phyloP scores from a whole-genome alignment of 2,329 filamentous ascomycete genomes.

The Fusarium sp. region DNA sequence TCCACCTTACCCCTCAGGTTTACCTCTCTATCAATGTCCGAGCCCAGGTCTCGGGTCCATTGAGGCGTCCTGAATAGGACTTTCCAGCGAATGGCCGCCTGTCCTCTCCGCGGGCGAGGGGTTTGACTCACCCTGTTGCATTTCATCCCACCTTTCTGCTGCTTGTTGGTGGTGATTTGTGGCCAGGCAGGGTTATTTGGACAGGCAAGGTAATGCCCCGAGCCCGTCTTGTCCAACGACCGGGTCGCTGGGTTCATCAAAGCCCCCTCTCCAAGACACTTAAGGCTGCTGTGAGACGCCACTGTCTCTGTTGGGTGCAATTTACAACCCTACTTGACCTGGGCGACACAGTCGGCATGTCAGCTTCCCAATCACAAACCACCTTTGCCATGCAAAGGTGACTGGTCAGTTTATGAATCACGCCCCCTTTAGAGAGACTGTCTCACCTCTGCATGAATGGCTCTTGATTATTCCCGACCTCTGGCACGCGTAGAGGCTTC shows the following conservation, averaged over 20 bases:
- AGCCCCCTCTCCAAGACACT: conserved; percentile 23
- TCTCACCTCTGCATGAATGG: conserved; percentile 16
- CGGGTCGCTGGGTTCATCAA: conserved; percentile 29
- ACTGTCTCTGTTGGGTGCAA: conserved; percentile 7
- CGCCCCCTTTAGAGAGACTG: conserved; percentile 1
- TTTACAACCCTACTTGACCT: not conserved
- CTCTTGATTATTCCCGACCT: conserved; percentile 15
- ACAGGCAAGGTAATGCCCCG: not conserved
- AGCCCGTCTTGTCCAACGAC: conserved; percentile 12
- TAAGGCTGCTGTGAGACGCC: conserved; percentile 4
- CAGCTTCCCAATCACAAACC: not conserved
- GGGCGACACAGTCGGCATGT: conserved; percentile 4
- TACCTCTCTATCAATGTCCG: conserved; percentile 14
- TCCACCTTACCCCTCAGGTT: not conserved
- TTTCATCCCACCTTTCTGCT: not conserved
- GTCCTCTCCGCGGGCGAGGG: not conserved
- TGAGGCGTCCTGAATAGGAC: conserved; percentile 5
- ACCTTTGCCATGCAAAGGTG: conserved; percentile 20
- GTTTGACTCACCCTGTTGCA: conserved; percentile 3
- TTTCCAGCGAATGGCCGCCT: not conserved
- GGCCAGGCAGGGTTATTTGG: not conserved
- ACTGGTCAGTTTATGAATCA: not conserved
- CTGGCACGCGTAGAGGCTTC: not conserved
- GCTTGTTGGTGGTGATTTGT: not conserved
- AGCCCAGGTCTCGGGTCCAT: conserved; percentile 5